Base-by-base conservation (phyloP, 805 yeast genomes). In the Zygotorulaspora florentina region DNA sequence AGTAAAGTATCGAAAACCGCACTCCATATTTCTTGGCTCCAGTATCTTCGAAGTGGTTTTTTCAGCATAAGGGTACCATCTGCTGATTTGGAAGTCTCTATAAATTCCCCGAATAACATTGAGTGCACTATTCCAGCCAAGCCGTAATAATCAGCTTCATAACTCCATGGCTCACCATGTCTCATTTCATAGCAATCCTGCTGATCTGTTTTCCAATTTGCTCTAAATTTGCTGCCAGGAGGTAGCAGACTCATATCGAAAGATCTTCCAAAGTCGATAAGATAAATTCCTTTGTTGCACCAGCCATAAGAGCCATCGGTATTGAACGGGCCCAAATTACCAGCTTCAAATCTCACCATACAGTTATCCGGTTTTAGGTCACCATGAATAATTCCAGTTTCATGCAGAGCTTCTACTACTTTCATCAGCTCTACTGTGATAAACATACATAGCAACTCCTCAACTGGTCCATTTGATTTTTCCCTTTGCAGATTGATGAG, bases 301-400 rank as follows among this genome's bases (percentile, higher is more conserved):
- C 86, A 80, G 2, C 74, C 77, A 33, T 65, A 50, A 0, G 54
- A 44, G 0, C 76, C 76, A 17, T 65, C 57, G 0, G 64, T 49
- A 29, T 59, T 55, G 45, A 71, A 74, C 13, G 56, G 45, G 1
- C 64, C 64, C 8, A 61, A 43, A 45, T 27, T 37, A 2, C 47
- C 45, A 44, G 56, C 46, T 12, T 68, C 66, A 34, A 85, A 71
- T 33, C 85, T 65, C 0, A 87, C 58, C 95, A 89, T 85, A 52
- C 93, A 85, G 59, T 88, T 89, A 51, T 86, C 96, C 0, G 96
- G 83, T 58, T 85, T 86, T 43, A 89, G 64, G 61, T 89, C 95
- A 1, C 96, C 95, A 66, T 89, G 96, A 10, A 89, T 70, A 1
- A 89, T 79, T 0, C 83, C 83, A 12, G 75, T 64, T 0, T 64